A percentile compares a stretch with the other conserved stretches of the same genome.
phyloP scores from a whole-genome alignment of 768 basidiomycete species.

The Pleurotus sapidus region DNA sequence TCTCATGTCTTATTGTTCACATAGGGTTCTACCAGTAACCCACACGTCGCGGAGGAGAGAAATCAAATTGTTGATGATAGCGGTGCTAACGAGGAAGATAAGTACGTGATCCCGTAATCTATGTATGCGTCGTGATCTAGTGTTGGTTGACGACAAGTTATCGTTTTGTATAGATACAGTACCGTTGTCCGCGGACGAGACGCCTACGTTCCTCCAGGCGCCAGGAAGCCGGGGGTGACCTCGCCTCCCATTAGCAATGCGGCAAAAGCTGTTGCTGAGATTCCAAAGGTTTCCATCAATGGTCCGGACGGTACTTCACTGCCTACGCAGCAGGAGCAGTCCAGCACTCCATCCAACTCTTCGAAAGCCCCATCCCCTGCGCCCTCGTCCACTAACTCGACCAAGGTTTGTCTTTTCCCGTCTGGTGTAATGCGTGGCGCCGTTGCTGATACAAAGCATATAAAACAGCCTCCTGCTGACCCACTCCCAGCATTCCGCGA shows the following conservation, averaged over 20 bases:
- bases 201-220: conserved; percentile 94
- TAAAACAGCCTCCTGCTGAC: conserved; percentile 62
- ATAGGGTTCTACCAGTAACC: conserved; percentile 65
- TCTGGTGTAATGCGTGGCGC: conserved; percentile 3
- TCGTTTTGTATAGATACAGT: conserved; percentile 62
- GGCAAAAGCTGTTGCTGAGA: conserved; percentile 36
- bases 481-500: conserved; percentile 85
- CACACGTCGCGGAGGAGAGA: conserved; percentile 91
- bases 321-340: conserved; percentile 32
- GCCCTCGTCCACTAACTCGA: conserved; percentile 35
- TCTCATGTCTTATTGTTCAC: conserved; percentile 9
- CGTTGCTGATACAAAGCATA: conserved; percentile 6
- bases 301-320: conserved; percentile 68
- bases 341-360: conserved; percentile 32
- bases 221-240: conserved; percentile 48
- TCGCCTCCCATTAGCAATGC: conserved; percentile 24
- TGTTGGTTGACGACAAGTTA: conserved; percentile 15
- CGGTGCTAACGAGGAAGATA: conserved; percentile 91
- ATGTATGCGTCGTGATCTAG: not conserved
- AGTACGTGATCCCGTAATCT: conserved; percentile 47
- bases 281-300: conserved; percentile 76
- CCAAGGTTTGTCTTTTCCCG: conserved; percentile 45
- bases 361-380: conserved; percentile 66
- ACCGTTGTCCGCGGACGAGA: conserved; percentile 86
- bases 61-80: conserved; percentile 61